A percentile compares a stretch with the other conserved stretches of the same genome.
phyloP scores from a whole-genome alignment of 495 filamentous ascomycete species.

The Hypoxylon lienhwacheense region DNA sequence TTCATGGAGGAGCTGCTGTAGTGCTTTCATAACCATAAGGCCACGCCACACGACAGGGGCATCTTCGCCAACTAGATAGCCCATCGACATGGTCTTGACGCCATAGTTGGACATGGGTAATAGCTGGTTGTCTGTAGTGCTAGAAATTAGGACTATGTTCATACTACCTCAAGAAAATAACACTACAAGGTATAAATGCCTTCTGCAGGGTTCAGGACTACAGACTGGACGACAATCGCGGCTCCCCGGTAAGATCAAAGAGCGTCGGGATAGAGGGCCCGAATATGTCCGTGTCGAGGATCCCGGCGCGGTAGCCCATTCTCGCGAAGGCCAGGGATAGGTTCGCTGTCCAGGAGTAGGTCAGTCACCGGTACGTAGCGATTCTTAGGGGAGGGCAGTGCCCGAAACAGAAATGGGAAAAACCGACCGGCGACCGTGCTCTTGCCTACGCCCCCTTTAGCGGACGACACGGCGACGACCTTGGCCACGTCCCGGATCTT shows the following conservation, averaged over 20 bases:
- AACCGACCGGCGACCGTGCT: slow-evolving; percentile 79
- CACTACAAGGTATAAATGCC: not conserved
- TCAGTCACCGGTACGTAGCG: not conserved
- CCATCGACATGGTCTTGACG: slow-evolving; percentile 97
- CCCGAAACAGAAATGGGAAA: not conserved
- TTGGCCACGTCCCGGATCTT: slow-evolving; percentile 80
- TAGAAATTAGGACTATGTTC: not conserved
- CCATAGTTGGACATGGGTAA: slow-evolving; percentile 93
- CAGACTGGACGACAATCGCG: slow-evolving; percentile 65
- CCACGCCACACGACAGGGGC: slow-evolving; percentile 94
- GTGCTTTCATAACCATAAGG: slow-evolving; percentile 95
- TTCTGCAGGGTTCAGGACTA: not conserved
- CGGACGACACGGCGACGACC: slow-evolving; percentile 88
- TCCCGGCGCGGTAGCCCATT: slow-evolving; percentile 74
- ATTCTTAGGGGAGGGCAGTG: no score
- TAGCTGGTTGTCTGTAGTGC: slow-evolving; percentile 68
- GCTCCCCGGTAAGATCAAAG: slow-evolving; percentile 74
- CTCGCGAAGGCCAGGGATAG: slow-evolving; percentile 83
- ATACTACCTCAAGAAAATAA: not conserved
- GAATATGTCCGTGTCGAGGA: slow-evolving; percentile 96
- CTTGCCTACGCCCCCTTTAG: slow-evolving; percentile 96
- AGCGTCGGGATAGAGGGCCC: slow-evolving; percentile 93
- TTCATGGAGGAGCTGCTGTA: slow-evolving; percentile 92
- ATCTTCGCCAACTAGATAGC: slow-evolving; percentile 79
- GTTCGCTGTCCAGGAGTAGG: slow-evolving; percentile 66